These are phyloP conservation scores for Phytophthora nicotianae DNA, from an alignment of 352 stramenopile genomes.

Conservation along the genomic window DNA sequence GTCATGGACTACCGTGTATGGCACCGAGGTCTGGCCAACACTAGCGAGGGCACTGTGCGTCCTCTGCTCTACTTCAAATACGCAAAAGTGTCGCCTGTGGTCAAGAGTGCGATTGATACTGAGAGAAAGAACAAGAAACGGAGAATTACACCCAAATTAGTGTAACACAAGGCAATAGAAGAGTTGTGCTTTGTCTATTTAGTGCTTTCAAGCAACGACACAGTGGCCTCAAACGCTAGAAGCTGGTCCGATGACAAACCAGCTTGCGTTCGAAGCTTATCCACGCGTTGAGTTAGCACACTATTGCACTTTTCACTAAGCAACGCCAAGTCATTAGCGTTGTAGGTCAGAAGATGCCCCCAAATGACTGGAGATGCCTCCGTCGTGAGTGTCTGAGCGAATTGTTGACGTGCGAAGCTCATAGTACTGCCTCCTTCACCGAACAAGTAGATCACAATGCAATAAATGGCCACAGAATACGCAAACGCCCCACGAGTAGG, in stretches of 20 bases:
- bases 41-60: conserved; percentile 42
- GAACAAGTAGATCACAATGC: conserved; percentile 67
- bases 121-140: conserved; percentile 47
- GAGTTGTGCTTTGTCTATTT: conserved; percentile 22
- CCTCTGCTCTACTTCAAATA: conserved; percentile 84
- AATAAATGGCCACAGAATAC: conserved; percentile 66
- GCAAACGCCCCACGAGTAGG: conserved; percentile 49
- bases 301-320: conserved; percentile 5
- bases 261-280: conserved; percentile 35
- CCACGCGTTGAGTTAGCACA: conserved; percentile 21
- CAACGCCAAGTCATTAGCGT: conserved; percentile 15
- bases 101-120: not conserved
- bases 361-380: conserved; percentile 46
- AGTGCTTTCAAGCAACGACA: conserved; percentile 24
- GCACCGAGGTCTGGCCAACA: conserved; percentile 70
- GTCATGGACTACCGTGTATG: conserved; percentile 85
- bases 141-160: conserved; percentile 38
- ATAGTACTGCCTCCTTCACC: conserved; percentile 29
- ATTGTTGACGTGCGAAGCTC: conserved; percentile 52
- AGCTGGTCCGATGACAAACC: conserved; percentile 35
- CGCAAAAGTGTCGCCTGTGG: conserved; percentile 11
- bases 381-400: conserved; percentile 47
- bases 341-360: conserved; percentile 60
- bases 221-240: conserved; percentile 30
- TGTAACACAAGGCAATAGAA: conserved; percentile 11